Percentiles rank a stretch among this genome's conserved stretches.
These are phyloP conservation scores for Lumnitzera littorea DNA, from an alignment of 345 rosid species.

Conservation along the genomic window DNA sequence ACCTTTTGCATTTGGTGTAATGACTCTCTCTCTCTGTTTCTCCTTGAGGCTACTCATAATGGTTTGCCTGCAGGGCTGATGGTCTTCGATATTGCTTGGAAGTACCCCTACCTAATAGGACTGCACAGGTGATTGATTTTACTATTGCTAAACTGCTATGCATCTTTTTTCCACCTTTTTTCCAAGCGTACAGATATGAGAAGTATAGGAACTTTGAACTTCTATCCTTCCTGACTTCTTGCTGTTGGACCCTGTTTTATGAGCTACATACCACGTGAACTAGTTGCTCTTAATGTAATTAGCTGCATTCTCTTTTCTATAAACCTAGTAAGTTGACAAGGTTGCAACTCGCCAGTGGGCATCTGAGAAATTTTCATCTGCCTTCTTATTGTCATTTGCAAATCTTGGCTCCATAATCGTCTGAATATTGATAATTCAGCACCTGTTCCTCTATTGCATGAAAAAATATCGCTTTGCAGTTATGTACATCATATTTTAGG, in stretches of 20 bases:
- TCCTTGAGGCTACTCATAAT: no score
- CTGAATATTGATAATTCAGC: no score
- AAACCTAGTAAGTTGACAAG: constrained; percentile 1
- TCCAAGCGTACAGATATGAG: neutral
- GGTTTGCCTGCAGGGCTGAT: constrained; percentile 50
- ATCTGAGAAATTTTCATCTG: neutral
- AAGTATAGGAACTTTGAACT: neutral
- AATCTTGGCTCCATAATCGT: no score
- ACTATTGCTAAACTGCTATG: neutral
- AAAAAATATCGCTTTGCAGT: neutral
- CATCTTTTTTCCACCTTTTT: neutral
- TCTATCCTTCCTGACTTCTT: neutral
- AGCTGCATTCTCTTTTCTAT: neutral
- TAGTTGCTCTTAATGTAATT: neutral
- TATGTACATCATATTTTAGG: neutral
- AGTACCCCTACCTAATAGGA: constrained; percentile 74
- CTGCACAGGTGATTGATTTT: constrained; percentile 69
- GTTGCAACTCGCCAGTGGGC: neutral
- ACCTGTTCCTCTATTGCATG: no score
- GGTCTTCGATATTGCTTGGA: constrained; percentile 69
- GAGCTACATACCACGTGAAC: neutral
- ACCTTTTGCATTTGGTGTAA: no score
- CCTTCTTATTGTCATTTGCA: neutral
- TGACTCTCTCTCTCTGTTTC: no score
- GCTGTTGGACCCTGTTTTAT: constrained; percentile 1